phyloP scores from a whole-genome alignment of 2,329 filamentous ascomycete genomes.

The Canariomyces notabilis region DNA sequence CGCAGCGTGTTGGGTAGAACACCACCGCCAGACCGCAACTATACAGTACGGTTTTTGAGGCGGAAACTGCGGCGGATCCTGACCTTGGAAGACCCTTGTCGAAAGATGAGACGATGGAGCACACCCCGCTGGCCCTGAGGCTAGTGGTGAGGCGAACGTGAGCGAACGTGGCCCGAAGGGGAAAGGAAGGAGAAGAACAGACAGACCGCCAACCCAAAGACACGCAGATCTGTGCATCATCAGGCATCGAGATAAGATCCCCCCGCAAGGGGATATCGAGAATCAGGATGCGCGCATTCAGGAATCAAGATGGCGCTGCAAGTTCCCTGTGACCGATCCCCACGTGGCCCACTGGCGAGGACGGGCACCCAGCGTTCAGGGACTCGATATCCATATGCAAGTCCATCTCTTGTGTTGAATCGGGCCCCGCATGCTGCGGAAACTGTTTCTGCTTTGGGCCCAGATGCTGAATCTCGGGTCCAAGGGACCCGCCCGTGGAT shows the following conservation, averaged over 20 bases:
- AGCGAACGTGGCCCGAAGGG: too few species aligned
- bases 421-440: not conserved
- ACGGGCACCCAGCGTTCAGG: not conserved
- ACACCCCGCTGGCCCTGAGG: too few species aligned
- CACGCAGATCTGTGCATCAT: not conserved
- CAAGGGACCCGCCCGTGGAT: not conserved
- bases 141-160: too few species aligned
- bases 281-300: not conserved
- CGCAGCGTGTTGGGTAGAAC: too few species aligned
- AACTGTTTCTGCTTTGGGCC: not conserved
- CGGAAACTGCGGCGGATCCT: too few species aligned
- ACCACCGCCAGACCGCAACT: too few species aligned
- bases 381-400: not conserved
- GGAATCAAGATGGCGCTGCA: too few species aligned
- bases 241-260: not conserved
- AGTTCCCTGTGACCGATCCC: not conserved
- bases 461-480: not conserved
- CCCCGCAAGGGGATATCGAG: not conserved
- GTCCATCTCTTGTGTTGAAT: not conserved
- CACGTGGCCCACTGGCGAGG: not conserved
- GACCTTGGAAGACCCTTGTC: too few species aligned
- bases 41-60: too few species aligned
- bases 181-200: not conserved
- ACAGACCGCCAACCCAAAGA: too few species aligned
- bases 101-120: too few species aligned